A percentile compares a stretch with the other conserved stretches of the same genome.
Evolutionary conservation across 1,284 basidiomycete species (phyloP).

Genomic region (Porogramme epimiltina): DNA sequence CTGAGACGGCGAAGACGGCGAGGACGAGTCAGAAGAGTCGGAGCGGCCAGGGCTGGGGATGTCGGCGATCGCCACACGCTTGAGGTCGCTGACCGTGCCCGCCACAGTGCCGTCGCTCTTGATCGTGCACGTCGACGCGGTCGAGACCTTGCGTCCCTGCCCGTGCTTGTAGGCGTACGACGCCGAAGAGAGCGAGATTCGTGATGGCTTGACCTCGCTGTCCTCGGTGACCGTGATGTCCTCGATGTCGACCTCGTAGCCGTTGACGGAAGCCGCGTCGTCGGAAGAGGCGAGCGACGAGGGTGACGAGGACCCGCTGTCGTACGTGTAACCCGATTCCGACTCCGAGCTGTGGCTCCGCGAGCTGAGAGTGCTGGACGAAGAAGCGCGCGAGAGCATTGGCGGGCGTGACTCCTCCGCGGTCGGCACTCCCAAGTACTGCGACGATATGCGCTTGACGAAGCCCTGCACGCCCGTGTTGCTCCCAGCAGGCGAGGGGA

Average conservation of each 20-base stretch:
- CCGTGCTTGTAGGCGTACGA: conserved; percentile 39
- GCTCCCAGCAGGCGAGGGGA: conserved; percentile 27
- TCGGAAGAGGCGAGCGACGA: conserved; percentile 42
- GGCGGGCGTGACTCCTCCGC: conserved; percentile 25
- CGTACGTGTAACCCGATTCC: conserved; percentile 64
- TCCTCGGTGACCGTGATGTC: conserved; percentile 26
- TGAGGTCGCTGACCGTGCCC: conserved; percentile 14
- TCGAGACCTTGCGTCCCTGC: conserved; percentile 39
- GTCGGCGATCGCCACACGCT: conserved; percentile 20
- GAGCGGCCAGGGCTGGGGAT: conserved; percentile 6
- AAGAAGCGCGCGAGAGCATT: conserved; percentile 29
- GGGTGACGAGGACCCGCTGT: conserved; percentile 51
- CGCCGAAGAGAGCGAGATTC: conserved; percentile 34
- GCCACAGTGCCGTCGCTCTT: conserved; percentile 26
- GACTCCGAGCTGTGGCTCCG: conserved; percentile 51
- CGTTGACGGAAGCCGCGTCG: conserved; percentile 46
- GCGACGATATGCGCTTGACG: conserved; percentile 55
- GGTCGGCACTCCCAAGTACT: conserved; percentile 38
- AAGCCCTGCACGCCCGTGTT: conserved; percentile 48
- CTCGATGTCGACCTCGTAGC: conserved; percentile 45
- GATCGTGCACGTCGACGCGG: conserved; percentile 37
- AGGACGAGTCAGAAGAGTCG: conserved; percentile 13
- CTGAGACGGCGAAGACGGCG: conserved; percentile 14
- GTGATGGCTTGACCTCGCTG: not conserved
- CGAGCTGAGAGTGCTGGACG: conserved; percentile 37